Percentiles rank a stretch among this genome's conserved stretches.
Conservation (phyloP, 1,139 yeast species). For the Sporopachydermia cereana region DNA sequence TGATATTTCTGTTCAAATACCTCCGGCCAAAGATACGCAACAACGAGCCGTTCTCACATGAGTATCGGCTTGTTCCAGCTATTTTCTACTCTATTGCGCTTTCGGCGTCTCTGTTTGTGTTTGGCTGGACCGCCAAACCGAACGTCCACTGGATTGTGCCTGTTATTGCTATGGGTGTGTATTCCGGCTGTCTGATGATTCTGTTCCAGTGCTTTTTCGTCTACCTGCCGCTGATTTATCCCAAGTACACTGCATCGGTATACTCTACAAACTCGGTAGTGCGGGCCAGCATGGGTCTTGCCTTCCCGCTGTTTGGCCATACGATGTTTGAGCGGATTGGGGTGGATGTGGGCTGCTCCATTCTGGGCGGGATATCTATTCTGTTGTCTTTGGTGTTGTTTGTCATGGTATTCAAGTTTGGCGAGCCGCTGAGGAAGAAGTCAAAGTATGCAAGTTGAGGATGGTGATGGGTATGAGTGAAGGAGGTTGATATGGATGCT, state of each 20-base stretch:
- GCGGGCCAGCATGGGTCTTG: constrained; percentile 44
- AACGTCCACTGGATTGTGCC: constrained; percentile 74
- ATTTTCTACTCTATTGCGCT: constrained; percentile 44
- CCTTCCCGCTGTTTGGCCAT: constrained; percentile 50
- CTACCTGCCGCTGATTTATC: constrained; percentile 64
- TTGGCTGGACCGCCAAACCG: constrained; percentile 62
- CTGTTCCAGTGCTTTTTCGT: constrained; percentile 63
- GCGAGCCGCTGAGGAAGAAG: not conserved
- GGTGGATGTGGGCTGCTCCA: constrained; percentile 11
- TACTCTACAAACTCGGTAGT: constrained; percentile 45
- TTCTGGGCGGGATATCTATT: constrained; percentile 5
- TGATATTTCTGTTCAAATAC: constrained; percentile 1
- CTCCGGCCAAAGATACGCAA: not conserved
- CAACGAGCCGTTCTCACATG: constrained; percentile 8
- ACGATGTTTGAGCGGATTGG: constrained; percentile 37
- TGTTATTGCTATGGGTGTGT: constrained; percentile 60
- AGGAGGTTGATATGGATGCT: too few relatives aligned
- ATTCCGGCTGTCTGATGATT: constrained; percentile 62
- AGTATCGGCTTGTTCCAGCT: constrained; percentile 26
- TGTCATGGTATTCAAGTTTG: constrained; percentile 3
- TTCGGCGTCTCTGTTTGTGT: constrained; percentile 67
- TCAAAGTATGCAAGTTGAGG: constrained; percentile 2
- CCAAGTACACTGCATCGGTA: constrained; percentile 45
- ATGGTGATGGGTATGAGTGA: not conserved
- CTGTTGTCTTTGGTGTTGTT: not conserved